These are phyloP conservation scores for Colletotrichum endophyticum DNA, from an alignment of 2,329 filamentous ascomycete species.

Conservation along the genomic window DNA sequence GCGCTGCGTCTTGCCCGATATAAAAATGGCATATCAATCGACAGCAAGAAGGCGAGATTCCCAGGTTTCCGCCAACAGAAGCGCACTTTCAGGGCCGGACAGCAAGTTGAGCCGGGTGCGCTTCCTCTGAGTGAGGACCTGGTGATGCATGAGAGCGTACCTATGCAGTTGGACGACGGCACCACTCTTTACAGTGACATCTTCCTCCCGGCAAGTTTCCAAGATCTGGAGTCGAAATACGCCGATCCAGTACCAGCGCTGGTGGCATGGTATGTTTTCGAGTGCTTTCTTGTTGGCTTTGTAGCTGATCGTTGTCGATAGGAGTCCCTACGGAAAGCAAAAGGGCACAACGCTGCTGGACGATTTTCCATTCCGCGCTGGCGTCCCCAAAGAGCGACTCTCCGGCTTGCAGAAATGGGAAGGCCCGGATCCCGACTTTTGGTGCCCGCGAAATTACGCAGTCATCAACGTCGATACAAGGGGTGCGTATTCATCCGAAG, in stretches of 20 bases:
- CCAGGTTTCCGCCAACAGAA: background rate
- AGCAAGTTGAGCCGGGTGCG: background rate
- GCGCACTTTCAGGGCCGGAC: background rate
- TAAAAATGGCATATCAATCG: background rate
- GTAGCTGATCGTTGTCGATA: accelerated
- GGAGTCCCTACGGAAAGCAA: background rate
- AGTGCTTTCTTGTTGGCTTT: accelerated
- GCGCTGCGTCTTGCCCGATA: background rate
- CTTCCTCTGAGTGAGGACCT: background rate
- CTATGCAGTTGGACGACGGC: background rate
- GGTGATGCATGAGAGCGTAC: background rate
- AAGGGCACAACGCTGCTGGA: background rate
- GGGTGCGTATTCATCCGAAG: background rate
- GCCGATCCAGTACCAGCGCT: background rate
- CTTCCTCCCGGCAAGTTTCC: background rate
- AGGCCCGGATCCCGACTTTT: background rate
- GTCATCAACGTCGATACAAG: background rate
- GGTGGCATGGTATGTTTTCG: background rate
- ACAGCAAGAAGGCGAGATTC: background rate
- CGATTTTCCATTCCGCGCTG: background rate
- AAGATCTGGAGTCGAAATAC: background rate
- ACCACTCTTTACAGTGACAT: background rate
- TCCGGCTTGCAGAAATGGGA: background rate
- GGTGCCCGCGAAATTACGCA: background rate
- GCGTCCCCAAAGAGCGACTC: background rate